Evolutionary conservation across 441 rosid species (phyloP), one percentile per base, ranked within the genome.

Genomic region (Gossypium davidsonii): DNA sequence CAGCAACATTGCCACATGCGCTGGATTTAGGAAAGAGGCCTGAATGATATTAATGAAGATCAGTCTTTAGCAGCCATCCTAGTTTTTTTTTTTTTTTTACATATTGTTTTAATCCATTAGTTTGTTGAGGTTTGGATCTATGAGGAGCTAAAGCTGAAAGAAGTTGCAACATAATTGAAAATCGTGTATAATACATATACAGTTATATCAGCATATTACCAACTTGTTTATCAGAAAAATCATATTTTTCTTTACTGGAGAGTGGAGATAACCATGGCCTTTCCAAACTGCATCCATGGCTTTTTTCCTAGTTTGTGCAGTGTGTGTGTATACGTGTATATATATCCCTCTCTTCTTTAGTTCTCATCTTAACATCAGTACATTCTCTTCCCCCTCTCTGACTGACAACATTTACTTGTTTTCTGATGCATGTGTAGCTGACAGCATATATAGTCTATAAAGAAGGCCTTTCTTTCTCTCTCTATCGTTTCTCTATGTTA

Each of bases 331-430:
- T 55, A 72, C 72, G 28, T 52, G 60, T 80, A 52, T 74, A 62
- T 39, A 70, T 72, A 53, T 61, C 8, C 12, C 44, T 62, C 52
- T 18, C 52, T 48, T 23, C 12, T 48, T 3, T 48, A n/a, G 23
- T 67, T 49, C 17, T 31, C 34, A 31, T 48, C 71, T 48, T 12
- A 49, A 26, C 57, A 67, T 67, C 71, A 21, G 64, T 81, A 80
- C 86, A 74, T 82, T 78, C 73, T 78, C 73, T 73, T 74, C 67
- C 73, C 83, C 73, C 73, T 70, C 77, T 76, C 81, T 57, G 70
- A 51, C 80, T 86, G 94, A 84, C 90, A 86, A 72, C 80, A 78
- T 70, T 81, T 57, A 59, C 73, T 48, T 25, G 14, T 49, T 42
- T 42, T 75, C 71, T 73, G 80, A 82, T 78, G 81, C 81, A 76